Evolutionary conservation across 176 grass and related monocot species (phyloP), one percentile per base, ranked within the genome.

Genomic region (Hordeum marinum): DNA sequence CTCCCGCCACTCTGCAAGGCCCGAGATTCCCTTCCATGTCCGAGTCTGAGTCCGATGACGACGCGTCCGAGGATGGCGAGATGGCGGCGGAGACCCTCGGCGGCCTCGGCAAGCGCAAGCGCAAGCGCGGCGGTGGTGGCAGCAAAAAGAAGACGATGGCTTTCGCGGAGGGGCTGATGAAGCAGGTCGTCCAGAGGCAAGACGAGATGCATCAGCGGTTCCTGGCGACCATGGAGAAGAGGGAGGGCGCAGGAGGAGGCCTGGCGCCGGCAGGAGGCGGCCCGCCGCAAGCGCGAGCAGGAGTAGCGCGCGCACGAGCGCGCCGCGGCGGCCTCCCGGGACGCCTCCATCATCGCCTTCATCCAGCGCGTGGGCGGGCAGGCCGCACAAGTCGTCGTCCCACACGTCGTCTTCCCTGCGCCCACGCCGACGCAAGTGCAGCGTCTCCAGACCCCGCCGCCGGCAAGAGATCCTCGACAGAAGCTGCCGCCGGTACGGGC

Each of bases 241-340:
- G 85, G 67, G 96, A n/a, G n/a, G 31, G 31, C 31, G 31, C 31
- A 3, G 31, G 31, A 98, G 63, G 87, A 97, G 76, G 90, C 92
- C 32, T 97, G 95, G 95, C 90, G 95, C 23, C 26, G 90, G 41
- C 95, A 97, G 86, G 95, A 97, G 79, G 91, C 89, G 23, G 92
- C 92, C 11, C 85, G 95, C 40, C 82, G 94, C 69, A 93, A 88
- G 82, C 85, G 87, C 75, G 95, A 94, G 84, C 95, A 94, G 82
- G 95, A 97, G 59, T 85, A 91, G 84, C 85, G 94, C 9, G 81
- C 90, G 0, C 95, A 97, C 71, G 95, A 97, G 54, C 92, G 95
- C 43, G 84, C 95, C 26, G 84, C 93, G 11, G 90, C 90, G 29
- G 86, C 93, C 0, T 95, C 95, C 27, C 87, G 95, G 17, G 95